Base-by-base conservation (phyloP, 1,139 yeast genomes). In the Blastobotrys malaysiensis region DNA sequence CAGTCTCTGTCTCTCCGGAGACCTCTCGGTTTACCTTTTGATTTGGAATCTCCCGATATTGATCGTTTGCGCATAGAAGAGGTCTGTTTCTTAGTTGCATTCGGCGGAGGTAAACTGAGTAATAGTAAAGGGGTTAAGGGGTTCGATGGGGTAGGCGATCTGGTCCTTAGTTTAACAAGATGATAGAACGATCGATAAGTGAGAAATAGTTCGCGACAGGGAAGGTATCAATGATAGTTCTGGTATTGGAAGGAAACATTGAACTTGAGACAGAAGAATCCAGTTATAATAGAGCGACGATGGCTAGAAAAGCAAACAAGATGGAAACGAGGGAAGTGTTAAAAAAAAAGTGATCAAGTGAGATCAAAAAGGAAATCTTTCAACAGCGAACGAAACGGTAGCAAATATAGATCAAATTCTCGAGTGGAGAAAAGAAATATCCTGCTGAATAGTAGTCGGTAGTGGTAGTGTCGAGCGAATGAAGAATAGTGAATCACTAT, bases 21-120 rank as follows among this genome's bases (percentile, higher is more conserved):
- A 11, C 65, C 65, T 20, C 65, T 55, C 7, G 64, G 63, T 47
- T 60, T 59, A 7, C 64, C 64, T 49, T 61, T 61, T 19, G 46
- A 24, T 39, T 51, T 51, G 20, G 48, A 31, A 31, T 31, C 39
- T 31, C 39, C 39, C 39, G 39, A 31, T 31, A n/a, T 31, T 31
- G 39, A 31, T 13, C 39, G 39, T 31, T 31, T 31, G 39, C 39
- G 39, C 39, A 31, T 31, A 31, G 39, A 31, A 31, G 14, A 31
- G 14, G 14, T 31, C 39, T 11, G 39, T n/a, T n/a, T n/a, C 39
- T 31, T 13, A 31, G 39, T 31, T 31, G 39, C 39, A 31, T 31
- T 31, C 39, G 39, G 39, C 16, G 39, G 14, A 14, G 39, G 16
- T 31, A 11, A 31, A 11, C 3, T 14, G 11, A 5, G 16, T 7